Evolutionary conservation across 2,329 filamentous ascomycete species (phyloP), one percentile per base, ranked within the genome.

Genomic region (Ascochyta fabae): DNA sequence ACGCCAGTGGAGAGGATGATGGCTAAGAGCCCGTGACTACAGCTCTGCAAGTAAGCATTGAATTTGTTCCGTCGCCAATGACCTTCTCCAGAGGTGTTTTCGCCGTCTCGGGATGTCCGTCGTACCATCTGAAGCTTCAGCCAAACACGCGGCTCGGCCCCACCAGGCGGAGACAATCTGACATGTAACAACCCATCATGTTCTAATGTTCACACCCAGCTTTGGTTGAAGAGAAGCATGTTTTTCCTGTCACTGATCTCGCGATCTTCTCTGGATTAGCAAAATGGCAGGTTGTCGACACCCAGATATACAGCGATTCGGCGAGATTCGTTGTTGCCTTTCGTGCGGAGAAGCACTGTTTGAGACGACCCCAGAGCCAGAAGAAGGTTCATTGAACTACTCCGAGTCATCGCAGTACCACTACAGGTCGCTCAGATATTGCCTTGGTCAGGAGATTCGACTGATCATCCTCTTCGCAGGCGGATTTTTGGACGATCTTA

Each of bases 391-490:
- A 16, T 23, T 5, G 8, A 19, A 19, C 19, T 19, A 19, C 19
- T 3, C 19, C 19, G 19, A 19, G 19, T 38, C 35, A 22, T 9
- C 19, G 24, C 19, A 6, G 6, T 39, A 39, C 12, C 36, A 6
- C 13, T 39, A 23, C 36, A 22, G 24, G 4, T 19, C 36, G 10
- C 36, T 39, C 16, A 23, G 22, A 23, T 24, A 39, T 22, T 4
- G 58, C 6, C 36, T 39, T 23, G 36, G 60, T 4, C 58, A 65
- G 38, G 53, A 63, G 34, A 60, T 61, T 8, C 44, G 62, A 3
- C 43, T 65, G 1, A 22, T 65, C 10, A n/a, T 47, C 23, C 15
- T 65, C 3, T 23, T 42, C 3, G 46, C 57, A 8, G 60, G 60
- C 16, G n/a, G 42, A 13, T 4, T 2, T 15, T 24, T 35, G 4